Evolutionary conservation across 805 yeast genomes (phyloP), one percentile per base, ranked within the genome.

Genomic region (Schwanniomyces polymorphus): DNA sequence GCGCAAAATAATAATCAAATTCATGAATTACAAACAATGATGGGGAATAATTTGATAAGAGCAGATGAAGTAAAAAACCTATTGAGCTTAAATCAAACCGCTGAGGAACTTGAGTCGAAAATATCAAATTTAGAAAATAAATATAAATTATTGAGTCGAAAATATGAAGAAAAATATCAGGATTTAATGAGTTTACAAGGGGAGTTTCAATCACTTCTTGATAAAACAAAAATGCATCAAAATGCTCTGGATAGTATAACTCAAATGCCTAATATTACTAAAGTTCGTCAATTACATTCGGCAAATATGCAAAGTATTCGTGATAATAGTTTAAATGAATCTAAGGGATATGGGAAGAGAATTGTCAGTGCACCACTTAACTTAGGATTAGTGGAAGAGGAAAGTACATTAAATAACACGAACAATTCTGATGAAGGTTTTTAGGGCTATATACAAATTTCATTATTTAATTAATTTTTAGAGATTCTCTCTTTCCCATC

Each of bases 401-500:
- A 33, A 9, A 39, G 29, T 29, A 12, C 44, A n/a, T 18, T 18
- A 11, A 37, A 21, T 21, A 16, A 18, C 21, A 23, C 42, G 4
- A 53, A 55, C 40, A 56, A 58, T 42, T 46, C 49, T 18, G 49
- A 46, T 12, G 49, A 46, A 25, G 43, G 44, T n/a, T 38, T 43
- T 38, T 41, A 39, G 34, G 12, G 29, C 38, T 52, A 48, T 48
- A 46, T 50, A 52, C 41, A 45, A 27, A 38, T 37, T 18, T 48
- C 25, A 21, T 23, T 34, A 21, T 43, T 26, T 44, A 44, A 17
- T 41, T 46, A 39, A 46, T 59, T 47, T 37, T 43, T 49, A 31
- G 44, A 49, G 18, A 69, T 68, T 18, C 50, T 49, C 14, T 69
- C 74, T 53, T 74, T 79, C 35, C 76, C 88, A 48, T 84, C 91